Evolutionary conservation across 2,329 filamentous ascomycete genomes (phyloP).

Genomic region (Alternaria infectoria): DNA sequence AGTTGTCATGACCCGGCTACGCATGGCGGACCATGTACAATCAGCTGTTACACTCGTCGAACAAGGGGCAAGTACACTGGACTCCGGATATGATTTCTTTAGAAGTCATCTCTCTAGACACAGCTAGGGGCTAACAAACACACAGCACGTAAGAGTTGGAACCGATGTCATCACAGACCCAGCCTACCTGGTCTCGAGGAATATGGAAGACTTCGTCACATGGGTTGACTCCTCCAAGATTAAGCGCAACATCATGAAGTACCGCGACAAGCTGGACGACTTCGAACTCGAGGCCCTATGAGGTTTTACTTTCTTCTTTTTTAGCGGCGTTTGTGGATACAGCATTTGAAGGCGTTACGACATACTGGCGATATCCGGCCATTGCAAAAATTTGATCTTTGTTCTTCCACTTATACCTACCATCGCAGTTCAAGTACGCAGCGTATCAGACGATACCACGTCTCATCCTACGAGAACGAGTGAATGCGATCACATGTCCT

Average conservation of each 20-base stretch:
- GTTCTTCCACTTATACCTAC: background rate
- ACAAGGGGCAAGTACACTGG: slow-evolving; percentile 63
- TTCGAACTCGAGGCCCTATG: slow-evolving; percentile 71
- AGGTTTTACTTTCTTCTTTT: slow-evolving; percentile 4
- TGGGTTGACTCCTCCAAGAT: slow-evolving; percentile 98
- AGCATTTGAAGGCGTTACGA: slow-evolving; percentile 26
- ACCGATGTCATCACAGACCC: slow-evolving; percentile 90
- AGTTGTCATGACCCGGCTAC: slow-evolving; percentile 86
- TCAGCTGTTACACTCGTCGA: slow-evolving; percentile 84
- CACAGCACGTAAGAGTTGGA: slow-evolving; percentile 79
- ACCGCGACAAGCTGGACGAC: slow-evolving; percentile 92
- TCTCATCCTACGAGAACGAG: background rate
- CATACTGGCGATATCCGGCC: slow-evolving; percentile 17
- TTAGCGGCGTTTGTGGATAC: slow-evolving; percentile 27
- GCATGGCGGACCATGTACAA: slow-evolving; percentile 91
- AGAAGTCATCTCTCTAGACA: fast-evolving
- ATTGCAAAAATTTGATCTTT: background rate
- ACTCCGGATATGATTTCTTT: background rate
- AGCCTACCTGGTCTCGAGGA: slow-evolving; percentile 84
- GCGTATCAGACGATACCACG: background rate
- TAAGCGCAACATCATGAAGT: slow-evolving; percentile 93
- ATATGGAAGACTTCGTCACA: slow-evolving; percentile 94
- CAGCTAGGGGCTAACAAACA: background rate
- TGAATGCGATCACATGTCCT: background rate
- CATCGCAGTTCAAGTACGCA: background rate